These are phyloP conservation scores for Globisporangium camurandrum DNA, from an alignment of 352 stramenopile species.

Conservation along the genomic window DNA sequence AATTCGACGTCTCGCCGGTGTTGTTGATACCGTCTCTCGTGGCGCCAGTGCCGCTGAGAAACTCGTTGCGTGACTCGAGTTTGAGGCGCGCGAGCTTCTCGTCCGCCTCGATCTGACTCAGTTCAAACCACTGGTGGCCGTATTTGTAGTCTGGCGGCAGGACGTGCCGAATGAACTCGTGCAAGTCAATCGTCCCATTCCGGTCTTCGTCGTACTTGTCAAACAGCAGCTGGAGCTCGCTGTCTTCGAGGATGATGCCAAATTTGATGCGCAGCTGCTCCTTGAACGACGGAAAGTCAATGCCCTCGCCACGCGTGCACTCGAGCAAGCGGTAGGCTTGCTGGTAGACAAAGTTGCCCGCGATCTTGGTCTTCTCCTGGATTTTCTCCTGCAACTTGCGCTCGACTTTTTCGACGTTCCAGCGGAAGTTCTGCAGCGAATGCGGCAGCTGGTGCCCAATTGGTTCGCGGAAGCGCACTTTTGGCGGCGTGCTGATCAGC, in stretches of 20 bases:
- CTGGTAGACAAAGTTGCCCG: constrained; percentile 81
- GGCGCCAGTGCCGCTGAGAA: constrained; percentile 31
- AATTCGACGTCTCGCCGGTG: constrained; percentile 40
- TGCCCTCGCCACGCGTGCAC: constrained; percentile 59
- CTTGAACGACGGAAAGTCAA: constrained; percentile 68
- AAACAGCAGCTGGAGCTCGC: constrained; percentile 68
- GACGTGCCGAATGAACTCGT: constrained; percentile 77
- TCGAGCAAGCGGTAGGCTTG: constrained; percentile 79
- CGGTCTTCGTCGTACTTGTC: constrained; percentile 80
- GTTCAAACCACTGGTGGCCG: constrained; percentile 62
- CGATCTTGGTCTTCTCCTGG: constrained; percentile 79
- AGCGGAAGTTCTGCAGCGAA: constrained; percentile 66
- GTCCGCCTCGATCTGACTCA: constrained; percentile 63
- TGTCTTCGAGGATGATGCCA: constrained; percentile 68
- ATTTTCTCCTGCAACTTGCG: constrained; percentile 82
- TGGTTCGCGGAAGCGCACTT: constrained; percentile 54
- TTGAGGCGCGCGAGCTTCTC: constrained; percentile 44
- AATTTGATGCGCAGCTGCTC: constrained; percentile 76
- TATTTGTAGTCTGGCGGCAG: constrained; percentile 74
- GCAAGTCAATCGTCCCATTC: constrained; percentile 75
- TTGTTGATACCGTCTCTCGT: constrained; percentile 28
- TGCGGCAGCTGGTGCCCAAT: constrained; percentile 45
- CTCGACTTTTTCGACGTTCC: constrained; percentile 75
- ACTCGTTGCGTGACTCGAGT: constrained; percentile 56
- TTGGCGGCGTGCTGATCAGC: constrained; percentile 36